A percentile compares a stretch with the other conserved stretches of the same genome.
These are phyloP conservation scores for Hanseniaspora pseudoguilliermondii DNA, from an alignment of 805 yeast genomes.

Conservation along the genomic window DNA sequence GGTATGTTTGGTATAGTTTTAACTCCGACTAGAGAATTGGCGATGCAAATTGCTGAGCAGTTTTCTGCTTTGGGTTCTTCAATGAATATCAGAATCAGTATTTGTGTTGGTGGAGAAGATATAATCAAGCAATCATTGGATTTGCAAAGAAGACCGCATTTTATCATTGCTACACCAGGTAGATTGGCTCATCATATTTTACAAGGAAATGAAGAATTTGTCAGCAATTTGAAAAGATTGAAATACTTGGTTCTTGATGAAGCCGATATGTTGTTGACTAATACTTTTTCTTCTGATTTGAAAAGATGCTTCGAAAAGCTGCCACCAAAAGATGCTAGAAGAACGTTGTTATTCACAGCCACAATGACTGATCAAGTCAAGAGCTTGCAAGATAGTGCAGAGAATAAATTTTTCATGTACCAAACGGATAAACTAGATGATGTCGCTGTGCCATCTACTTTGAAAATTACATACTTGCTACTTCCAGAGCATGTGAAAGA, in stretches of 20 bases:
- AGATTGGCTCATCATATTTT: slow-evolving; percentile 83
- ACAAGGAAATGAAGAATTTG: slow-evolving; percentile 78
- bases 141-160: slow-evolving; percentile 76
- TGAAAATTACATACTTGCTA: slow-evolving; percentile 53
- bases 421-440: slow-evolving; percentile 64
- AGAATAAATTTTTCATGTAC: slow-evolving; percentile 48
- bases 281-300: slow-evolving; percentile 71
- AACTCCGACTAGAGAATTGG: slow-evolving; percentile 88
- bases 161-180: slow-evolving; percentile 95
- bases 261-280: slow-evolving; percentile 82
- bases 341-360: slow-evolving; percentile 86
- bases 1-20: slow-evolving; percentile 82
- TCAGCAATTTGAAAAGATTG: slow-evolving; percentile 62
- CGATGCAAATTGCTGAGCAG: slow-evolving; percentile 94
- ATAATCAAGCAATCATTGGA: slow-evolving; percentile 78
- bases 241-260: slow-evolving; percentile 83
- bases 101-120: slow-evolving; percentile 91
- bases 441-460: slow-evolving; percentile 66
- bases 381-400: slow-evolving; percentile 50
- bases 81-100: slow-evolving; percentile 70
- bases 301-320: slow-evolving; percentile 56
- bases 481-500: slow-evolving; percentile 84
- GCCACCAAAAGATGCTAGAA: slow-evolving; percentile 63
- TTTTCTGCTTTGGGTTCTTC: slow-evolving; percentile 82
- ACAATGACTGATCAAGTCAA: slow-evolving; percentile 90